Base-by-base conservation (phyloP, 257 asterid genomes). In the Knoxia roxburghii region DNA sequence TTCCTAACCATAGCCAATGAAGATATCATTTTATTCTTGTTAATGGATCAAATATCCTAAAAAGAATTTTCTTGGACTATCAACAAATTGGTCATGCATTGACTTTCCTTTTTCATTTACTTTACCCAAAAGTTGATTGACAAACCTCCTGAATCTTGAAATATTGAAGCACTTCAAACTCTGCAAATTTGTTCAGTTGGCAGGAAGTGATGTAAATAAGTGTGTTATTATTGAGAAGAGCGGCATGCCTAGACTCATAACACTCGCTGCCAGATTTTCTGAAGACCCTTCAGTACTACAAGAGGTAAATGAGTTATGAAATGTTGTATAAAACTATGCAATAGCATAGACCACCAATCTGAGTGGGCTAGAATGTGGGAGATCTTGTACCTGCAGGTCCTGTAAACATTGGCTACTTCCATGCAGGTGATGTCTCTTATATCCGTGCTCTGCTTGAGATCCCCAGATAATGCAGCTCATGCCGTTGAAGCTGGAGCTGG, bases 401-500 rank as follows among this genome's bases (percentile, higher is more conserved):
- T 15, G 35, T 37, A 21, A 61, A 27, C 35, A 20, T 48, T 56
- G 9, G 9, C 52, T 48, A 57, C 40, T 63, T 49, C 55, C 56
- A 14, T 65, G 67, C 85, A 92, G 98, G 79, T 93, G 57, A 88
- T 90, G 96, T 77, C 79, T 50, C 73, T 82, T 54, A 84, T 94
- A 68, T 81, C 85, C 56, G 80, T 80, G 69, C 89, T 94, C 29
- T 86, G 88, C 68, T 82, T 94, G 78, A 86, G 99, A 73, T 81
- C 97, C 73, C 91, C 97, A 0, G 92, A 84, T 54, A 85, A 87
- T 64, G 95, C 97, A 65, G 84, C 91, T 27, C 79, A 73, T 65
- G 99, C 97, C 11, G 77, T 90, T 46, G 95, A 90, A 85, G 81
- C 95, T 39, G 97, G 99, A 78, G 99, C 93, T 2, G 96, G 97